Base-by-base conservation (phyloP, 2,329 filamentous ascomycete species). In the Cladosporium austrohemisphaericum region DNA sequence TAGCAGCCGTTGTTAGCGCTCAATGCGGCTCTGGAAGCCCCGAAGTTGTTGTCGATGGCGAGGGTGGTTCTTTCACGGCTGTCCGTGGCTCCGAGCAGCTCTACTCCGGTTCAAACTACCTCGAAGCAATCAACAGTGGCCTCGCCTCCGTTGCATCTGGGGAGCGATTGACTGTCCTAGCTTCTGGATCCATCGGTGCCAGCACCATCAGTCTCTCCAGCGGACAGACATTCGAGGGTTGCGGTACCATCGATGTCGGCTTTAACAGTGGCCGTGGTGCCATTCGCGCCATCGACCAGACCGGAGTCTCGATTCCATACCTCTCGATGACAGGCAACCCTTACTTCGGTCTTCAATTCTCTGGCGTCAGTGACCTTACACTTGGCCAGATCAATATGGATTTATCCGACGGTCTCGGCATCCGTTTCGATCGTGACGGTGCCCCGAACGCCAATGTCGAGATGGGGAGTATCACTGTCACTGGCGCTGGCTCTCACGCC, bases 181-280 rank as follows among this genome's bases (percentile, higher is more conserved):
- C 77, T 0, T 78, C 75, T 0, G 78, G 78, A 3, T 76, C 75
- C 35, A 78, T 80, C 45, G 77, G 77, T 23, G 71, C 74, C n/a
- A 71, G 59, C 56, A 79, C 75, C 28, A 74, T 80, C 59, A 71
- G 63, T 19, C 72, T 81, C 53, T 56, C 59, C 26, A 75, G 72
- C 57, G 77, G 77, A 49, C 79, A 78, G 62, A 80, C 68, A 33
- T 80, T 81, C 40, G 78, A 81, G 55, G 78, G 76, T 25, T 81
- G 78, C 59, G 77, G 78, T 33, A 79, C 77, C 36, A 77, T 81
- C 61, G 68, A 80, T 50, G 69, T 68, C 0, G 71, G 58, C 19
- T 62, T 60, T 49, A 68, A 63, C 4, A 56, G 59, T 28, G 76
- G 74, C 1, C 71, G 70, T 16, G 78, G 78, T 14, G 76, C 77